A percentile compares a stretch with the other conserved stretches of the same genome.
Conservation (phyloP, 225 moss, liverwort and hornwort species). For the Sphagnum tenellum region DNA sequence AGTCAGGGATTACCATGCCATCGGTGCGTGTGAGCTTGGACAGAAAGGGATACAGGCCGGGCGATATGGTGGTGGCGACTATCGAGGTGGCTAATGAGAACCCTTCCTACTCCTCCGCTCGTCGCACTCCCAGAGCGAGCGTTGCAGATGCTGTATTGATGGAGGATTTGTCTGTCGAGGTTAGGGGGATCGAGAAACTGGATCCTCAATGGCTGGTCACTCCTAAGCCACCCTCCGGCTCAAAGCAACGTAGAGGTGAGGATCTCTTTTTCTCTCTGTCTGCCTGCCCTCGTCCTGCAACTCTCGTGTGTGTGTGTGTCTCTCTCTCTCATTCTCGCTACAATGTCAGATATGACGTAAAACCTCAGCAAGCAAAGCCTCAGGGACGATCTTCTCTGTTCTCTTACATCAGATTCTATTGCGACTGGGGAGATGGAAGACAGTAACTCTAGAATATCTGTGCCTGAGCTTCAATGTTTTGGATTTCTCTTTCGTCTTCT, state of each 20-base stretch:
- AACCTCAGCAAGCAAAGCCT: too few species aligned
- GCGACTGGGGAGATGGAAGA: too few species aligned
- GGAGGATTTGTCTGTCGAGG: conserved; percentile 87
- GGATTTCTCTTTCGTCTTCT: too few species aligned
- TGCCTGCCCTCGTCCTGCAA: too few species aligned
- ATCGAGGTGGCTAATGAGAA: conserved; percentile 56
- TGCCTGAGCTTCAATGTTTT: too few species aligned
- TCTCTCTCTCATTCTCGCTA: too few species aligned
- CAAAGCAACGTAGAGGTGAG: conserved; percentile 76
- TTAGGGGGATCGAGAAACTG: conserved; percentile 88
- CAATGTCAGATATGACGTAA: too few species aligned
- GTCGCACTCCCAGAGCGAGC: conserved; percentile 27
- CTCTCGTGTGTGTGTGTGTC: too few species aligned
- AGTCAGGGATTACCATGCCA: conserved; percentile 5
- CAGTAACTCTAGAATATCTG: too few species aligned
- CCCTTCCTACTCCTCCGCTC: conserved; percentile 8
- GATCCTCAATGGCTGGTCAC: conserved; percentile 91
- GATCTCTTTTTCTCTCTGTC: neutral
- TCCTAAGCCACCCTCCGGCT: conserved; percentile 45
- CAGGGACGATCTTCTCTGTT: too few species aligned
- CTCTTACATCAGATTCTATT: too few species aligned
- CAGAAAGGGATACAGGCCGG: conserved; percentile 78
- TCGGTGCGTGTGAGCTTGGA: conserved; percentile 65
- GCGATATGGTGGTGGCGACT: conserved; percentile 71
- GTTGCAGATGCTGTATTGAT: conserved; percentile 69